A percentile compares a stretch with the other conserved stretches of the same genome.
Evolutionary conservation across 306 rosid genomes (phyloP).

Genomic region (Cucurbita maxima): DNA sequence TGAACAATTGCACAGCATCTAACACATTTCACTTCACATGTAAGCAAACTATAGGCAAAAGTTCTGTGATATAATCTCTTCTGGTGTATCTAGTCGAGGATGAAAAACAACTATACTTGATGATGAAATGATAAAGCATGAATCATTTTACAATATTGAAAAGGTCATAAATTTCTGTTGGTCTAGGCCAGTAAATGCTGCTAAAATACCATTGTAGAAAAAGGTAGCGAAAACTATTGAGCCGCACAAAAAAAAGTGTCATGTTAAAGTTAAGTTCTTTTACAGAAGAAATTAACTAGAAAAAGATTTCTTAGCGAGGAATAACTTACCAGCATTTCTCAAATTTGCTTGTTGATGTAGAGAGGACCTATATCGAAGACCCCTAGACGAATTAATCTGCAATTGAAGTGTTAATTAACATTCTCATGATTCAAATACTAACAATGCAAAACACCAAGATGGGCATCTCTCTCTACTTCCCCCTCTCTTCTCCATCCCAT

Average conservation of each 20-base stretch:
- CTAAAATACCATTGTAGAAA: not conserved
- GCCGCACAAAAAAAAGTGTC: not conserved
- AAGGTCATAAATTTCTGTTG: not conserved
- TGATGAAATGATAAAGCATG: too few species aligned
- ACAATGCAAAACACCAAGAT: not conserved
- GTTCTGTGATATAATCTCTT: not conserved
- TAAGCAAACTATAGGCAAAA: not conserved
- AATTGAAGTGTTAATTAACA: not conserved
- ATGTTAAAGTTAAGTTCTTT: not conserved
- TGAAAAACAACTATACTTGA: not conserved
- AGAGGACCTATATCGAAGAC: not conserved
- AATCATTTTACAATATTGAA: not conserved
- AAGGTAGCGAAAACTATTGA: not conserved
- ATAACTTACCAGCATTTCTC: not conserved
- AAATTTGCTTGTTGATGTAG: not conserved
- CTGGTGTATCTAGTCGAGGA: not conserved
- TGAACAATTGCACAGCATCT: not conserved
- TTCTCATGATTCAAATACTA: not conserved
- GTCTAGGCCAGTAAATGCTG: not conserved
- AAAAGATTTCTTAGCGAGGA: not conserved
- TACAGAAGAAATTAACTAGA: not conserved
- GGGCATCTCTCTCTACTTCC: not conserved
- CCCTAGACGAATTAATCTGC: conserved; percentile 3
- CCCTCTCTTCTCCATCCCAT: not conserved
- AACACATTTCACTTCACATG: not conserved